Conservation (phyloP, 305 asterid genomes). For the Fraxinus velutina region DNA sequence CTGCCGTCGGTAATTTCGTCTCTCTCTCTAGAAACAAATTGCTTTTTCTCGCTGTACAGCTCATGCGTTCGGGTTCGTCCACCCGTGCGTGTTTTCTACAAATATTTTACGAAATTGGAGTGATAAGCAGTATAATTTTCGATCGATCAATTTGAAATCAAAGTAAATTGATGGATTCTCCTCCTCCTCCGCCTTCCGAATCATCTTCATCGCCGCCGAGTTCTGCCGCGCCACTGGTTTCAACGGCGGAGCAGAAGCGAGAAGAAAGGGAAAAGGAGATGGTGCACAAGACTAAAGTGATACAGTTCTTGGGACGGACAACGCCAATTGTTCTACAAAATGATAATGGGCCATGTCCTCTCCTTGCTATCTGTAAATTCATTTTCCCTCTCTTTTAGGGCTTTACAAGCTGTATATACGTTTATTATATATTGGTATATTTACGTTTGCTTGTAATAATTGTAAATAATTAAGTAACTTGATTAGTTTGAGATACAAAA, state of each 20-base stretch:
- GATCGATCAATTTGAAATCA: slow-evolving; percentile 1
- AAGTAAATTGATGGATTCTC: slow-evolving; percentile 30
- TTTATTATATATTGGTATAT: neutral
- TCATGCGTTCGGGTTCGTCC: neutral
- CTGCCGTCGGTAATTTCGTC: neutral
- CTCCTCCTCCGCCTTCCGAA: slow-evolving; percentile 24
- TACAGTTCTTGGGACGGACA: slow-evolving; percentile 76
- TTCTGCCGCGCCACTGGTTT: slow-evolving; percentile 26
- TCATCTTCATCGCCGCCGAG: slow-evolving; percentile 21
- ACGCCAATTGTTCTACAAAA: slow-evolving; percentile 81
- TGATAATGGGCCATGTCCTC: slow-evolving; percentile 97
- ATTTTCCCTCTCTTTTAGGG: slow-evolving; percentile 27
- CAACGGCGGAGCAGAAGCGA: slow-evolving; percentile 22
- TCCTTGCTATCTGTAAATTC: slow-evolving; percentile 73
- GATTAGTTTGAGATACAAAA: neutral
- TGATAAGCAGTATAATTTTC: neutral
- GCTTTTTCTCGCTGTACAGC: neutral
- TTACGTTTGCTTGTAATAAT: too few species aligned
- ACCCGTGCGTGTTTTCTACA: neutral
- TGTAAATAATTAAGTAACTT: neutral
- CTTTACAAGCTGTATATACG: slow-evolving; percentile 13
- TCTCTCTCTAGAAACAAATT: neutral
- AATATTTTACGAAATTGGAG: neutral
- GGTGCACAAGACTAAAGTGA: slow-evolving; percentile 56
- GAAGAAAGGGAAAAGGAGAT: slow-evolving; percentile 40